phyloP scores from a whole-genome alignment of 331 rosid species.

The Cydonia oblonga region DNA sequence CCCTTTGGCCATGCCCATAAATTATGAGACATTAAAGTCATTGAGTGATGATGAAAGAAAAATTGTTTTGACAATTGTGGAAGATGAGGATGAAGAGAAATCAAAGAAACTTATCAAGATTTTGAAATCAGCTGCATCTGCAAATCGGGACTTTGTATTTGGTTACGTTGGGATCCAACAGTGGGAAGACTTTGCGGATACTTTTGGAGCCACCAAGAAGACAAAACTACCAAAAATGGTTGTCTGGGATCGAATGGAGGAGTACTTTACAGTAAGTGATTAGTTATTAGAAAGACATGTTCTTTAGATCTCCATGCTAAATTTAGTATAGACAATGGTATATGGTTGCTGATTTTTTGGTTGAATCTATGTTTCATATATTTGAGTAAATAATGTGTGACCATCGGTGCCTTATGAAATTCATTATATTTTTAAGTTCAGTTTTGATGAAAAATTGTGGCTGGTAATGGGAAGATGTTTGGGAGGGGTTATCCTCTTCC shows the following conservation, averaged over 20 bases:
- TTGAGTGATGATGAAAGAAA: conserved; percentile 65
- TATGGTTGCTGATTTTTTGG: no score
- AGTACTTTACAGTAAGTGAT: conserved; percentile 64
- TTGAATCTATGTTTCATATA: background rate
- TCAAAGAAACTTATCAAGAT: conserved; percentile 54
- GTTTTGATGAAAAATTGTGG: background rate
- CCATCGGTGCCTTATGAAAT: background rate
- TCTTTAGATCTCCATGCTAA: background rate
- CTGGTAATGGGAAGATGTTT: background rate
- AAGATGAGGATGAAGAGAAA: conserved; percentile 64
- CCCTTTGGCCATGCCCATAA: conserved; percentile 69
- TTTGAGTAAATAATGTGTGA: background rate
- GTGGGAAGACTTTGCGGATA: conserved; percentile 74
- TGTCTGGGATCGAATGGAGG: conserved; percentile 73
- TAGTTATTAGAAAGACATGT: background rate
- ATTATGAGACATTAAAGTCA: conserved; percentile 54
- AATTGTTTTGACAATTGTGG: conserved; percentile 71
- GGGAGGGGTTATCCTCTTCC: no score
- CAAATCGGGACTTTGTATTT: conserved; percentile 80
- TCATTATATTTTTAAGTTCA: conserved; percentile 12
- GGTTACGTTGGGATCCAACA: conserved; percentile 78
- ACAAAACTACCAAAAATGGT: conserved; percentile 70
- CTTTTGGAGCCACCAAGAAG: conserved; percentile 44
- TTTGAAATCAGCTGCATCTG: conserved; percentile 87
- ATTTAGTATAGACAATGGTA: no score